Base-by-base conservation (phyloP, 352 stramenopile genomes). In the Plasmopara muralis region DNA sequence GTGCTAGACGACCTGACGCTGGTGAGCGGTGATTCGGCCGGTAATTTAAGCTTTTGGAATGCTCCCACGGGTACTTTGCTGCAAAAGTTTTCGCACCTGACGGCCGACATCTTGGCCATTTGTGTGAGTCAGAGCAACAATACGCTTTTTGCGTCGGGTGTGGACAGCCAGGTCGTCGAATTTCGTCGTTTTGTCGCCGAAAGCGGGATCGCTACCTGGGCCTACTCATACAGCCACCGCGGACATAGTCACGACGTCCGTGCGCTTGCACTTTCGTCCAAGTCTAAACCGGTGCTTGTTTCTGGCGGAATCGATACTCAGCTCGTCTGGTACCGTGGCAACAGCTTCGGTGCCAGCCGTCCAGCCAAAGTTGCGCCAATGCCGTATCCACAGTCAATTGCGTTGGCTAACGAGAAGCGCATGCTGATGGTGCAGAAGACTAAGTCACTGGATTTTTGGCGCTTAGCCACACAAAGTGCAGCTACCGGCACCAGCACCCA, bases 281-380 rank as follows among this genome's bases (percentile, higher is more conserved):
- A 58, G 12, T 60, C 47, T 63, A 72, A 77, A 13, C 38, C 58
- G 14, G 61, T 96, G 34, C 72, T 98, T 28, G 85, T 96, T 14
- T 97, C 87, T 12, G 91, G 86, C 25, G 89, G 93, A 45, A 79
- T 97, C 43, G 93, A 98, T 81, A 98, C 91, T 12, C 92, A 97
- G 68, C 60, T 98, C 6, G 94, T 95, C 42, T 95, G 83, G 60
- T 97, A 97, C 68, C 66, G 72, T 43, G 82, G 85, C 16, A 60
- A 74, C 38, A 83, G 75, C 33, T 97, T 97, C 63, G 75, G 83
- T 59, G 77, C 83, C 15, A 70, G 74, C 52, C 83, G 91, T 1
- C 89, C 93, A 6, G 75, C 66, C 61, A 95, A 95, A 59, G 86
- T 93, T 42, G 89, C 87, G 61, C 95, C 92, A 25, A 96, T 89